Base-by-base conservation (phyloP, 352 stramenopile species). In the Paralagenidium karlingii region DNA sequence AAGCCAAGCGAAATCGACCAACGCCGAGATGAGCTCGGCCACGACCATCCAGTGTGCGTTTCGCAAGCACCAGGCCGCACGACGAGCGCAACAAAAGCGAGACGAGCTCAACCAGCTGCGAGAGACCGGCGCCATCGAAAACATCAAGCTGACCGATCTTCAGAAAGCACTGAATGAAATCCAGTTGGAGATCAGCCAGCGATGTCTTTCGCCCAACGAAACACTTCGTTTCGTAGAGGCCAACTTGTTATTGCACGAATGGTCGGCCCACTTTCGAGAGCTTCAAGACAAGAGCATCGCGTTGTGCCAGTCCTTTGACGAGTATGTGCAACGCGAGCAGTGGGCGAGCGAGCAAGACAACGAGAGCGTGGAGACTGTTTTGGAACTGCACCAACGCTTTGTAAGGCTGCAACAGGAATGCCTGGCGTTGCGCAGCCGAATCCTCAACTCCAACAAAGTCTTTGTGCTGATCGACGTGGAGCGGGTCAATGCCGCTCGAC, bases 21-120 rank as follows among this genome's bases (percentile, higher is more conserved):
- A 22, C 58, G 48, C 15, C 58, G 66, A 7, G 40, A 53, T n/a
- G n/a, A n/a, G n/a, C 8, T 60, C 60, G 8, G 67, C 62, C 4
- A 31, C 70, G 3, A 59, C 53, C 7, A 85, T 85, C 27, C 71
- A 85, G 38, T 82, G 66, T 34, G 58, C 57, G 8, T 52, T 68
- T 18, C 47, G 71, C 9, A 64, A 71, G 34, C 48, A 53, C 1
- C 42, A 55, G 2, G 60, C 71, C 0, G 38, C 55, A 2, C 62
- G 56, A 18, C 29, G 28, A 0, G 55, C 63, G 9, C 52, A 61
- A 10, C 42, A 30, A 3, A 65, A 58, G 22, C 53, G 60, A 16
- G 44, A 42, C 8, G 33, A 60, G 8, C 27, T 75, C 7, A 52
- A 36, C 3, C 49, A 45, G 22, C 40, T 76, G 16, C 69, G 51